Conservation (phyloP, 2,329 filamentous ascomycete genomes). For the Colletotrichum aenigma region DNA sequence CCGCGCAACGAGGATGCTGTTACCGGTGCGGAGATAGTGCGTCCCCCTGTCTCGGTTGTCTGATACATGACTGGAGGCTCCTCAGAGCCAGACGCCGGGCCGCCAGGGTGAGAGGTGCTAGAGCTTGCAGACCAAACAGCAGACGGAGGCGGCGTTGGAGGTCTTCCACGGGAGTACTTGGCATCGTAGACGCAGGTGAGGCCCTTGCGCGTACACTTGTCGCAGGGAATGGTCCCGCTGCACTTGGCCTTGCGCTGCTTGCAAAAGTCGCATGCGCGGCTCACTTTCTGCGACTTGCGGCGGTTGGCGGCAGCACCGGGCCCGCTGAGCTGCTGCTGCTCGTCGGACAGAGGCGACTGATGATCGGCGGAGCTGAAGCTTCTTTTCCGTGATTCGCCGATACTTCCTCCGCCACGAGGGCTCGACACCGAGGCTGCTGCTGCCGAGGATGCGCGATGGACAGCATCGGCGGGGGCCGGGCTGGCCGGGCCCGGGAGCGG, state of each 20-base stretch:
- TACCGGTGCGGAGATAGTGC: neutral
- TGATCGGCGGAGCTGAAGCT: conserved; percentile 10
- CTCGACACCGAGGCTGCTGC: neutral
- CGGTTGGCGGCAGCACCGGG: neutral
- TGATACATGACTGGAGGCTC: conserved; percentile 1
- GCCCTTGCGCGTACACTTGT: conserved; percentile 31
- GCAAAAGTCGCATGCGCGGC: conserved; percentile 42
- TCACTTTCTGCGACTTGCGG: conserved; percentile 34
- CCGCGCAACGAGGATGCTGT: neutral
- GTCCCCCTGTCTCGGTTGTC: neutral
- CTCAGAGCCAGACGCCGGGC: neutral
- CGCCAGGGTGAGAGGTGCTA: neutral
- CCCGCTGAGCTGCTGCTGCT: neutral
- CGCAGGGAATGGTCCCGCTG: conserved; percentile 37
- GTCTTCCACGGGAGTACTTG: conserved; percentile 35
- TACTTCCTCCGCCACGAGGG: neutral
- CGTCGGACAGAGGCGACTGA: conserved; percentile 11
- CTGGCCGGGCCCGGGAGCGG: conserved; percentile 3
- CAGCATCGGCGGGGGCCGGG: neutral
- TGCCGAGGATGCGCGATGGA: neutral
- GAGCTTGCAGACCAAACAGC: neutral
- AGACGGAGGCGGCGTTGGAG: conserved; percentile 34
- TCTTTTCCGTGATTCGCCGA: conserved; percentile 2
- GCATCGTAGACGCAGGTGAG: conserved; percentile 32
- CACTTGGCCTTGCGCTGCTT: conserved; percentile 42